phyloP scores from a whole-genome alignment of 768 basidiomycete genomes.

The Grammothele lineata region DNA sequence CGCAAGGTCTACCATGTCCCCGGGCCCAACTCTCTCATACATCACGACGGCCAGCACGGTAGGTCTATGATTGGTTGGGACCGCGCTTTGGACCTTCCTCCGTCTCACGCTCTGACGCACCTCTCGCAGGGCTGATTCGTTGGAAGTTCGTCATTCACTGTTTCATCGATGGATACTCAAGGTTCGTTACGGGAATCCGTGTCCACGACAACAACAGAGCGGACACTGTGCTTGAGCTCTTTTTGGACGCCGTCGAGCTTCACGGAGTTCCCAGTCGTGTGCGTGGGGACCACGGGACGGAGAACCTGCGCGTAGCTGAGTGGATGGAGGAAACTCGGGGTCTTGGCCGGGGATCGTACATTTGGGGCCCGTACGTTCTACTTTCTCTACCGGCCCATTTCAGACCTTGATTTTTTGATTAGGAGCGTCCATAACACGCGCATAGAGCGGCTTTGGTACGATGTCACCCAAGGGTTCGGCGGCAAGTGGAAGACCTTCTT shows the following conservation, averaged over 20 bases:
- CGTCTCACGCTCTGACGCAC: too few relatives aligned
- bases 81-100: too few relatives aligned
- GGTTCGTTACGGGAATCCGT: conserved; percentile 26
- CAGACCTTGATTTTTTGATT: conserved; percentile 6
- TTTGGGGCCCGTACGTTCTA: conserved; percentile 22
- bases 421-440: conserved; percentile 19
- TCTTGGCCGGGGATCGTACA: conserved; percentile 24
- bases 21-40: too few relatives aligned
- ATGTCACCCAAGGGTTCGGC: conserved; percentile 26
- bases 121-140: too few relatives aligned
- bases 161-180: conserved; percentile 24
- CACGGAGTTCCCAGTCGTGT: conserved; percentile 30
- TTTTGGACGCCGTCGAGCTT: conserved; percentile 17
- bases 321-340: conserved; percentile 34
- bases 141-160: too few relatives aligned
- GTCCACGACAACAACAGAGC: conserved; percentile 37
- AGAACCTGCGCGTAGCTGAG: conserved; percentile 30
- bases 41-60: too few relatives aligned
- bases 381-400: not conserved
- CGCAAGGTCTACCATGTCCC: too few relatives aligned
- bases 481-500: conserved; percentile 26
- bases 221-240: conserved; percentile 32
- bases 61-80: too few relatives aligned
- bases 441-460: conserved; percentile 27
- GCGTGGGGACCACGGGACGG: conserved; percentile 36